Percentiles rank a stretch among this genome's conserved stretches.
phyloP scores from a whole-genome alignment of 2,329 filamentous ascomycete species.

The Diaporthe destruens region DNA sequence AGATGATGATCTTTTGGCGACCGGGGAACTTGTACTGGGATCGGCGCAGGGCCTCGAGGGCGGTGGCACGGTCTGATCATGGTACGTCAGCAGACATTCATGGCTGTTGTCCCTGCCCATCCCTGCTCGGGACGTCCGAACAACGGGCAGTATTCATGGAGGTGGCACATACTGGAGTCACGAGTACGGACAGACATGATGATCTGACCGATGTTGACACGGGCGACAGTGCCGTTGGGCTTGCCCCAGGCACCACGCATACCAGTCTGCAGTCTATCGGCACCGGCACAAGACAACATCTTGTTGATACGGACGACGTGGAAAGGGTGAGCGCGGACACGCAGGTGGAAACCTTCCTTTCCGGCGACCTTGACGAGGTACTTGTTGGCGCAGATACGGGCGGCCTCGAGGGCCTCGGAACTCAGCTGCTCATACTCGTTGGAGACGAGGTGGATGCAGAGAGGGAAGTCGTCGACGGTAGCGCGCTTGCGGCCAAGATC shows the following conservation, averaged over 20 bases:
- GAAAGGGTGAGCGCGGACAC: constrained; percentile 94
- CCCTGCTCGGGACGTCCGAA: too few species aligned
- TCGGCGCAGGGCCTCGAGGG: constrained; percentile 98
- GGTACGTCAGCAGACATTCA: constrained; percentile 46
- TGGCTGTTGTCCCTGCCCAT: too few species aligned
- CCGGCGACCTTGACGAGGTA: constrained; percentile 80
- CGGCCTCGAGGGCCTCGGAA: constrained; percentile 99
- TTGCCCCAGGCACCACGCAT: constrained; percentile 99
- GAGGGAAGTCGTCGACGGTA: constrained; percentile 99
- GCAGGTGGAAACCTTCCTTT: constrained; percentile 81
- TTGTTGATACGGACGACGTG: constrained; percentile 99
- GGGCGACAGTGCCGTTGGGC: constrained; percentile 98
- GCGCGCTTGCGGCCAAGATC: constrained; percentile 99
- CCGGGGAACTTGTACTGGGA: constrained; percentile 99
- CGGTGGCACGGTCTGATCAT: constrained; percentile 80
- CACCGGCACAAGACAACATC: constrained; percentile 99
- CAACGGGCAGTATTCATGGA: not conserved
- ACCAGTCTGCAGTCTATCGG: constrained; percentile 99
- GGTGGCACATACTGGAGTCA: constrained; percentile 80
- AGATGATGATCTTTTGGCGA: constrained; percentile 99
- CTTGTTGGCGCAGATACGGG: constrained; percentile 99
- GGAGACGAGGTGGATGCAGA: constrained; percentile 98
- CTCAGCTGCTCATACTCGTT: constrained; percentile 99
- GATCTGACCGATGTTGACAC: constrained; percentile 99
- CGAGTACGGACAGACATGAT: constrained; percentile 96